Evolutionary conservation across 192 early-diverging fungal species (phyloP).

Genomic region (Cladochytrium replicatum): DNA sequence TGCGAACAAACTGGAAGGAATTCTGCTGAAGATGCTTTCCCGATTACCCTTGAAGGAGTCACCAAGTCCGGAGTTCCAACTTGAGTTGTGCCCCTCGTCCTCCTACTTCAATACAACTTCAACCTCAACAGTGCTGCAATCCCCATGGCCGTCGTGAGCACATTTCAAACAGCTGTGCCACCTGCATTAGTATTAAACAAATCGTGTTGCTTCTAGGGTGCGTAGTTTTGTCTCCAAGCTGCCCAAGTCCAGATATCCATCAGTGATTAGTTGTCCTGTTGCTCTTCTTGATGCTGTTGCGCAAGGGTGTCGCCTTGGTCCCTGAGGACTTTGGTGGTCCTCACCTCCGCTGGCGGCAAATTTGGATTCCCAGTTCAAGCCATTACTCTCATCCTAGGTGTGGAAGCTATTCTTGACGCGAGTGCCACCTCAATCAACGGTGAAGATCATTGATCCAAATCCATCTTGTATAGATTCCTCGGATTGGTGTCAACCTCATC

Average conservation of each 20-base stretch:
- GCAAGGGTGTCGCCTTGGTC: slow-evolving; percentile 28
- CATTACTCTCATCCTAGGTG: slow-evolving; percentile 47
- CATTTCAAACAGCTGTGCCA: slow-evolving; percentile 51
- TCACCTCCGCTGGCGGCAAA: slow-evolving; percentile 32
- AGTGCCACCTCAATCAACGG: slow-evolving; percentile 48
- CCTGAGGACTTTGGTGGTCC: slow-evolving; percentile 47
- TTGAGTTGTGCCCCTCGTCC: slow-evolving; percentile 50
- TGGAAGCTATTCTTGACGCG: slow-evolving; percentile 65
- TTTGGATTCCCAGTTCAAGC: slow-evolving; percentile 42
- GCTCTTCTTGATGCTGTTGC: slow-evolving; percentile 48
- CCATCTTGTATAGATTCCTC: slow-evolving; percentile 1
- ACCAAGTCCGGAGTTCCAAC: slow-evolving; percentile 47
- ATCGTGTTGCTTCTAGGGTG: not conserved
- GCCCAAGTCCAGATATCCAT: slow-evolving; percentile 26
- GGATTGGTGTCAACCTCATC: slow-evolving; percentile 2
- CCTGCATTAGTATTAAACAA: not conserved
- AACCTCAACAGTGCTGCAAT: slow-evolving; percentile 58
- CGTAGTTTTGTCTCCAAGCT: not conserved
- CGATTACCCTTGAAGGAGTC: slow-evolving; percentile 54
- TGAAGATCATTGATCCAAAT: not conserved
- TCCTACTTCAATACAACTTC: slow-evolving; percentile 47
- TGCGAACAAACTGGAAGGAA: slow-evolving; percentile 29
- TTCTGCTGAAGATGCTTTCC: slow-evolving; percentile 54
- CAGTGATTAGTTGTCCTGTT: slow-evolving; percentile 45
- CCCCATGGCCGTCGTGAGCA: slow-evolving; percentile 39